Evolutionary conservation across 2,329 filamentous ascomycete genomes (phyloP).

Genomic region (Neonectria sp.): DNA sequence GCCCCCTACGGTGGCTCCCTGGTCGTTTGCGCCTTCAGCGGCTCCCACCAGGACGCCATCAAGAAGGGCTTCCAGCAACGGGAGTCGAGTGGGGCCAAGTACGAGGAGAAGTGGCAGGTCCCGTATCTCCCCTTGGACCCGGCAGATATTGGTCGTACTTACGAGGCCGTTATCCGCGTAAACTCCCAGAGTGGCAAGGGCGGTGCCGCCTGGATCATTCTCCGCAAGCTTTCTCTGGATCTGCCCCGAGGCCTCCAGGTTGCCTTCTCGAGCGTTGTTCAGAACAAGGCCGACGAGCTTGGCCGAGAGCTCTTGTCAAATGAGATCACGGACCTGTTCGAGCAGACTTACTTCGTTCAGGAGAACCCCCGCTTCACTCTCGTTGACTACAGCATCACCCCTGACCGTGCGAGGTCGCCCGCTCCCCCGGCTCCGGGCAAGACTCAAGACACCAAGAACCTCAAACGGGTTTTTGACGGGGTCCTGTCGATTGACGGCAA

Average conservation of each 20-base stretch:
- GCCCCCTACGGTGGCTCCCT: constrained; percentile 93
- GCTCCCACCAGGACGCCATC: constrained; percentile 95
- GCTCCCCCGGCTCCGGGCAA: constrained; percentile 77
- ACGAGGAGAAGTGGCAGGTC: constrained; percentile 83
- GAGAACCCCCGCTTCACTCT: constrained; percentile 88
- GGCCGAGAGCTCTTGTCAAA: constrained; percentile 86
- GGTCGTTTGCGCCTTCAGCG: constrained; percentile 93
- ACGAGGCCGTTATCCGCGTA: constrained; percentile 97
- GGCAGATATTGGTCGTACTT: constrained; percentile 93
- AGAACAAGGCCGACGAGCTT: constrained; percentile 83
- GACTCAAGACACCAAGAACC: constrained; percentile 82
- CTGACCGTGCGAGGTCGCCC: constrained; percentile 85
- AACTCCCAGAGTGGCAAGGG: constrained; percentile 98
- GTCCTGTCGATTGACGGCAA: constrained; percentile 85
- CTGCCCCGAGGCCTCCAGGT: constrained; percentile 93
- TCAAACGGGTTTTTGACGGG: constrained; percentile 87
- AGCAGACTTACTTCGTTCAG: constrained; percentile 87
- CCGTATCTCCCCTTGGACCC: constrained; percentile 96
- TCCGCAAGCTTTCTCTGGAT: constrained; percentile 90
- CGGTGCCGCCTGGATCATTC: constrained; percentile 94
- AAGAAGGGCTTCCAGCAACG: constrained; percentile 90
- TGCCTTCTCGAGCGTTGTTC: constrained; percentile 90
- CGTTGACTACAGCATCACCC: constrained; percentile 91
- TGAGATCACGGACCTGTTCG: constrained; percentile 92
- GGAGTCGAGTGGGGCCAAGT: constrained; percentile 69